Conservation (phyloP, 495 filamentous ascomycete genomes). For the Penicillium paradoxum region DNA sequence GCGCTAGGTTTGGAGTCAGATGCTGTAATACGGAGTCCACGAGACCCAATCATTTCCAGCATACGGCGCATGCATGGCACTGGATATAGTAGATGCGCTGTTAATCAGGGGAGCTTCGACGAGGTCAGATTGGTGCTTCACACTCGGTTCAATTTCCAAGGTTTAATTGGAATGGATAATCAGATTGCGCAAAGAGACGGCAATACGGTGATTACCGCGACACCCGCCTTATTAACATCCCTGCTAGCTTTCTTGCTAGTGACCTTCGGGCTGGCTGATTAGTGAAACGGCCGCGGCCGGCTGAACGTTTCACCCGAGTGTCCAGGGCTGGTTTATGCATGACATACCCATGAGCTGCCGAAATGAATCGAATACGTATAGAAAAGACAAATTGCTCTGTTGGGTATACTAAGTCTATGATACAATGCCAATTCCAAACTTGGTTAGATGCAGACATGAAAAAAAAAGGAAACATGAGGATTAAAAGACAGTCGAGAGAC, state of each 20-base stretch:
- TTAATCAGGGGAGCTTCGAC: no score
- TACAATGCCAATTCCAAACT: conserved; percentile 38
- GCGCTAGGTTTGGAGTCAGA: no score
- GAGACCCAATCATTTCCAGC: no score
- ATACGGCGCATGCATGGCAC: no score
- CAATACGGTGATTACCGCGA: conserved; percentile 3
- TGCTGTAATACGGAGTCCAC: no score
- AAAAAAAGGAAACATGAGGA: conserved; percentile 10
- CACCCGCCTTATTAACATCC: conserved; percentile 3
- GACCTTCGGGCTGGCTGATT: neutral
- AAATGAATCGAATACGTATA: neutral
- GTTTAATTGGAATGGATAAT: no score
- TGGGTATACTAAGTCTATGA: conserved; percentile 48
- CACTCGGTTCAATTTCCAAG: no score
- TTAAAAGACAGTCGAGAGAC: conserved; percentile 12
- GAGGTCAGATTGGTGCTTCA: no score
- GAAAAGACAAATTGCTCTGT: conserved; percentile 31
- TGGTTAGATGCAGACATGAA: conserved; percentile 21
- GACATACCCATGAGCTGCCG: neutral
- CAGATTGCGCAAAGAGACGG: neutral
- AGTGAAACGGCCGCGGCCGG: conserved; percentile 22
- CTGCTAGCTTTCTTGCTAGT: conserved; percentile 1
- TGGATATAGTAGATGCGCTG: no score
- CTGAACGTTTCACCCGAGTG: conserved; percentile 11
- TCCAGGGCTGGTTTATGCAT: conserved; percentile 5